Conservation (phyloP, 2,329 filamentous ascomycete genomes). For the Trichoderma harzianum region DNA sequence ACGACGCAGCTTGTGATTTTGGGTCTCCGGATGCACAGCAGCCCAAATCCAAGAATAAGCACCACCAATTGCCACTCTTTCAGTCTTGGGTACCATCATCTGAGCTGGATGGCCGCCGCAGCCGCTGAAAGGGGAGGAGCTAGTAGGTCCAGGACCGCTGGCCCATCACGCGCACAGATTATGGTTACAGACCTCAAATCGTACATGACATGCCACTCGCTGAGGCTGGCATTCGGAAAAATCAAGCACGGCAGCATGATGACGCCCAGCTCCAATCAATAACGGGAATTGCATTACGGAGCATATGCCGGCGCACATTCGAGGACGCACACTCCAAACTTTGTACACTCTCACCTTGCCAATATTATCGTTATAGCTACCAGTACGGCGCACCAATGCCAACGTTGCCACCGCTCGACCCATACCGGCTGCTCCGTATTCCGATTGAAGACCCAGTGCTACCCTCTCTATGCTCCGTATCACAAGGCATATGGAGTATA, state of each 20-base stretch:
- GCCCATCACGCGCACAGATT: not conserved
- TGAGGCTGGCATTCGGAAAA: not conserved
- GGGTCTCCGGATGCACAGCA: constrained; percentile 9
- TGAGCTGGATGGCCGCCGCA: not conserved
- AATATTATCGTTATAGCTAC: not conserved
- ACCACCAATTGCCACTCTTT: not conserved
- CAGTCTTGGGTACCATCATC: not conserved
- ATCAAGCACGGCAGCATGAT: not conserved
- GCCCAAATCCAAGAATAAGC: constrained; percentile 3
- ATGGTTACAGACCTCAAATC: not conserved
- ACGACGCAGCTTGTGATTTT: not conserved
- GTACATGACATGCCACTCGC: not conserved
- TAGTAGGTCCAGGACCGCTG: not conserved
- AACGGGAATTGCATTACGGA: not conserved
- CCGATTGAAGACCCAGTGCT: not conserved
- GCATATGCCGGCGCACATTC: not conserved
- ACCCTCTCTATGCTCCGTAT: not conserved
- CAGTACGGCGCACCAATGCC: not conserved
- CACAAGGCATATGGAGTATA: not conserved
- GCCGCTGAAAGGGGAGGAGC: not conserved
- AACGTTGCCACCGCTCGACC: not conserved
- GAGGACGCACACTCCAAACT: not conserved
- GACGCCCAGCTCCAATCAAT: not conserved
- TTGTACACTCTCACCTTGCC: not conserved
- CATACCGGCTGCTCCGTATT: not conserved